Conservation (phyloP, 352 stramenopile species). For the Phytophthora brassicae region DNA sequence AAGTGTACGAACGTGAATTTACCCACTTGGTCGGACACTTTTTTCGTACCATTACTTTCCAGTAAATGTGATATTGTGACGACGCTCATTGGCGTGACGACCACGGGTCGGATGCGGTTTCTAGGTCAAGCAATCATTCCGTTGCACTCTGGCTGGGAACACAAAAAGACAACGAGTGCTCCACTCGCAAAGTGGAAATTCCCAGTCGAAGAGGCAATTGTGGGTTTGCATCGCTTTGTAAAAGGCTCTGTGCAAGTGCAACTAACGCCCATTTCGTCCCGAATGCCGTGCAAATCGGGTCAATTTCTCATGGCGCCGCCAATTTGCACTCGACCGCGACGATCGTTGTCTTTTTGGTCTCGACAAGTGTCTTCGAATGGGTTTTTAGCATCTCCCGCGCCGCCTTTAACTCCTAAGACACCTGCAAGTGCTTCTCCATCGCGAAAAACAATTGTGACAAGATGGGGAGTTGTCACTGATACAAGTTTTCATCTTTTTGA, state of each 20-base stretch:
- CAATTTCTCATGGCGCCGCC: constrained; percentile 71
- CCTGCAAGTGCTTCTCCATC: constrained; percentile 47
- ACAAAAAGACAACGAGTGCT: constrained; percentile 32
- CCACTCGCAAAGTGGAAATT: constrained; percentile 81
- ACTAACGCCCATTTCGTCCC: constrained; percentile 59
- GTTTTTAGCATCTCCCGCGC: constrained; percentile 40
- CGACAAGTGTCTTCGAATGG: constrained; percentile 45
- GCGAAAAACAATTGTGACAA: constrained; percentile 62
- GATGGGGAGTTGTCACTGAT: constrained; percentile 81
- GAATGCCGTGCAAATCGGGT: constrained; percentile 67
- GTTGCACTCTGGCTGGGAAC: constrained; percentile 71
- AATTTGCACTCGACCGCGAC: constrained; percentile 38
- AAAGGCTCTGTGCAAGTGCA: constrained; percentile 57
- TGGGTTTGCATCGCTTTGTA: constrained; percentile 70
- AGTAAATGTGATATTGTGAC: constrained; percentile 81
- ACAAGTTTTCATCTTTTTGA: constrained; percentile 81
- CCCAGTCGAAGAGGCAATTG: constrained; percentile 66
- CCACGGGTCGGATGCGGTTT: constrained; percentile 54
- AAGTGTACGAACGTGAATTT: constrained; percentile 59
- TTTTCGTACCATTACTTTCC: constrained; percentile 82
- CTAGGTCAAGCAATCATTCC: constrained; percentile 64
- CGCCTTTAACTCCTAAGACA: constrained; percentile 36
- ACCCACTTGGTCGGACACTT: constrained; percentile 60
- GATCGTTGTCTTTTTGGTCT: constrained; percentile 70
- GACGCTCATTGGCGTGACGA: constrained; percentile 71